Base-by-base conservation (phyloP, 2,329 filamentous ascomycete genomes). In the Penicillium sp. region DNA sequence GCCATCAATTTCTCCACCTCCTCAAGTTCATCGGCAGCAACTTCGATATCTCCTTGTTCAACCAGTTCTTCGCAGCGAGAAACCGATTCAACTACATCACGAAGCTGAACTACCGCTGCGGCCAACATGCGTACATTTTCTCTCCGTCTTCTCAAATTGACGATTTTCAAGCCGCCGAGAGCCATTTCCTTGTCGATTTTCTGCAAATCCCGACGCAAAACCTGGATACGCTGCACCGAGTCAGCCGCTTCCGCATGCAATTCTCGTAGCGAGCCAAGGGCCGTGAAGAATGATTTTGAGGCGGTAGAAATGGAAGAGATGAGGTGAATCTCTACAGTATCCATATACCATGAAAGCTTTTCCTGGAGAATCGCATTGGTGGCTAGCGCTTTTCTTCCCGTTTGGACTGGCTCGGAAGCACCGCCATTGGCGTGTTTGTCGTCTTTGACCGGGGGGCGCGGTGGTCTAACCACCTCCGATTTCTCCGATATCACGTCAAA, bases 321-420 rank as follows among this genome's bases (percentile, higher is more conserved):
- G 7, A 99, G 79, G 69, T 99, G 94, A 48, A 99, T 91, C 69
- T 99, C 94, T 18, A 99, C 91, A 0, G 94, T 99, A 69, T 99
- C 94, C 91, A 99, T 96, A 71, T 99, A 99, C 94, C 94, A 99
- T 0, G 94, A 97, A 10, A 99, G 79, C 73, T 99, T 99, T 73
- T 99, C 94, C 69, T 99, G 94, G 29, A 99, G 73, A 52, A 99
- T 99, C 0, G 94, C 94, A 73, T 99, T 99, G 0, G 92, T 97
- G 7, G 93, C 93, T 23, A 99, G 78, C 1, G 90, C 89, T 69
- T 97, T 97, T 54, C 93, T 84, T 7, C 79, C 79, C 10, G 75
- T 73, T 15, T 73, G 70, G 36, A 76, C 69, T 7, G 89, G 86
- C 9, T 81, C 80, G 18, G 81, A 74, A 0, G 80, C 75, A 44